Evolutionary conservation across 192 early-diverging fungal species (phyloP).

Genomic region (Physocladia obscura): DNA sequence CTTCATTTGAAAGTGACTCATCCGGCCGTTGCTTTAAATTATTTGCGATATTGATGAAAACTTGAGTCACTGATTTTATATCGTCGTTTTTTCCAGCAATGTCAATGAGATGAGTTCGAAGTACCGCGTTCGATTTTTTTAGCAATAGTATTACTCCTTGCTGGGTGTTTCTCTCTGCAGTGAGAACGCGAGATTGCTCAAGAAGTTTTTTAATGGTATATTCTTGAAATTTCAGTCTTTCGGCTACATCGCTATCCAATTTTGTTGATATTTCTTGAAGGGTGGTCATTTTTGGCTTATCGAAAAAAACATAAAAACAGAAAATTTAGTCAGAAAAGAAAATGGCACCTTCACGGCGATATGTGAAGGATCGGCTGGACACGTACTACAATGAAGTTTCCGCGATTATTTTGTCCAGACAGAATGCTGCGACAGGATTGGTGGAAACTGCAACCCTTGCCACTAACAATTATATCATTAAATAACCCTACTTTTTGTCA

Average conservation of each 20-base stretch:
- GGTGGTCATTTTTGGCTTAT: not conserved
- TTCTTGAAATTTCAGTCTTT: not conserved
- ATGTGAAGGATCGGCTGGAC: slow-evolving; percentile 55
- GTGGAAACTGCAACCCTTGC: slow-evolving; percentile 24
- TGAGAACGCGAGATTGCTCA: not conserved
- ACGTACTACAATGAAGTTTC: slow-evolving; percentile 74
- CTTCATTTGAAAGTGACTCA: not conserved
- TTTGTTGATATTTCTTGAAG: no score
- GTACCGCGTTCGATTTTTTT: not conserved
- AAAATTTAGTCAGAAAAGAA: no score
- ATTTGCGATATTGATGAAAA: slow-evolving; percentile 11
- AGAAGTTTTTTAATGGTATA: not conserved
- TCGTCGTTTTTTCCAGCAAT: slow-evolving; percentile 5
- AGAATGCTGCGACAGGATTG: slow-evolving; percentile 79
- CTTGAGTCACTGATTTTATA: not conserved
- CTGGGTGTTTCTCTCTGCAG: not conserved
- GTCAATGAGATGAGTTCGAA: not conserved
- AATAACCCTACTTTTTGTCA: slow-evolving; percentile 11
- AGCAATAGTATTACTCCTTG: not conserved
- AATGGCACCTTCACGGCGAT: slow-evolving; percentile 8
- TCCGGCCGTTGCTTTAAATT: not conserved
- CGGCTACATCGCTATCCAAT: no score
- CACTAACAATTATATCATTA: no score
- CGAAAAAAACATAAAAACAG: not conserved
- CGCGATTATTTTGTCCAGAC: slow-evolving; percentile 72